Conservation (phyloP, 305 asterid species). For the Lippia alba region DNA sequence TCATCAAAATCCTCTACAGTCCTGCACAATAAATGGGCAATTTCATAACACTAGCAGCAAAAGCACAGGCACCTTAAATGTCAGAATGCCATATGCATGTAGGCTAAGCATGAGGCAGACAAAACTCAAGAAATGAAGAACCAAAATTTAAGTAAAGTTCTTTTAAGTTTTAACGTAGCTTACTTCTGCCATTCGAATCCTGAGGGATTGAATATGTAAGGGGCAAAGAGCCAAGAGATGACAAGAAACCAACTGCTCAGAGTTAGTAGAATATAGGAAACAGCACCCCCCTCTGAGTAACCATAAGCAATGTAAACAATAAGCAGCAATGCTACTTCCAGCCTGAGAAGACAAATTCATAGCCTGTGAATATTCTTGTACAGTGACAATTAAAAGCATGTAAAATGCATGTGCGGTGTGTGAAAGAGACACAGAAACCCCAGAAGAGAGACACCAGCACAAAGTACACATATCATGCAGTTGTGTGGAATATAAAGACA, state of each 20-base stretch:
- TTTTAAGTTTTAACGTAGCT: slow-evolving; percentile 37
- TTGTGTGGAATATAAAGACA: slow-evolving; percentile 2
- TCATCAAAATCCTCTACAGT: slow-evolving; percentile 99
- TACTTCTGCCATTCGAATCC: slow-evolving; percentile 99
- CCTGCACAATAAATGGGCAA: slow-evolving; percentile 50
- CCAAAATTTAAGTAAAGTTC: slow-evolving; percentile 2
- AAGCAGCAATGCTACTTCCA: slow-evolving; percentile 95
- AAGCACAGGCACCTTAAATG: slow-evolving; percentile 20
- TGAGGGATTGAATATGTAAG: slow-evolving; percentile 97
- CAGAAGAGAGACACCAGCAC: slow-evolving; percentile 2
- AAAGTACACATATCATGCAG: slow-evolving; percentile 24
- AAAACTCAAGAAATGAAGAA: slow-evolving; percentile 6
- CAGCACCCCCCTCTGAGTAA: slow-evolving; percentile 65
- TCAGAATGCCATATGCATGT: not conserved
- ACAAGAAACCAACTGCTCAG: slow-evolving; percentile 99
- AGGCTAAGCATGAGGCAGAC: slow-evolving; percentile 30
- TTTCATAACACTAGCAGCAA: slow-evolving; percentile 19
- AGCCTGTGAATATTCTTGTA: slow-evolving; percentile 15
- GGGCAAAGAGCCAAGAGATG: slow-evolving; percentile 97
- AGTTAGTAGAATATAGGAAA: slow-evolving; percentile 74
- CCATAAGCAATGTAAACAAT: slow-evolving; percentile 94
- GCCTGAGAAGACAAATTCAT: slow-evolving; percentile 61
- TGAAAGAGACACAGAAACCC: slow-evolving; percentile 21
- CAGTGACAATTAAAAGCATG: slow-evolving; percentile 14
- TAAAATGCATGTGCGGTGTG: not conserved